Evolutionary conservation across 768 basidiomycete genomes (phyloP).

Genomic region (Boletus pseudo-olivaceus): DNA sequence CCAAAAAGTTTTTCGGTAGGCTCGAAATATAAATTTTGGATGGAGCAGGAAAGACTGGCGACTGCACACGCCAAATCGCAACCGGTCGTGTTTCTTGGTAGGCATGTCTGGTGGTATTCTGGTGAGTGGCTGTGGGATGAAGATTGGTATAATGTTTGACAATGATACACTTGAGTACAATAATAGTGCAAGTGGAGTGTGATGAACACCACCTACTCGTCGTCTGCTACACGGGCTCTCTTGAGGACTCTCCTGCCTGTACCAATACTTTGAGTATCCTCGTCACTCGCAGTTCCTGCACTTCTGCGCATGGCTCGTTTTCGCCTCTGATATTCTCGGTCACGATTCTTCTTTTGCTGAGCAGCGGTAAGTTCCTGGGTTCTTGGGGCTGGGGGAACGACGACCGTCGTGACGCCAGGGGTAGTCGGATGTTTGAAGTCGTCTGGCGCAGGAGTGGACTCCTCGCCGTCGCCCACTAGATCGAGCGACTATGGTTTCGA

Average conservation of each 20-base stretch:
- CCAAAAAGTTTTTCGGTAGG: constrained; percentile 51
- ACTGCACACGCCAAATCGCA: neutral
- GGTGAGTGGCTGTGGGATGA: neutral
- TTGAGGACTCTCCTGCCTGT: constrained; percentile 63
- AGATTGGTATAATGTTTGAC: neutral
- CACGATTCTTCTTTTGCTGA: constrained; percentile 74
- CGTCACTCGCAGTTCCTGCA: constrained; percentile 67
- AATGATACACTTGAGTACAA: constrained; percentile 7
- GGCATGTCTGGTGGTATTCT: neutral
- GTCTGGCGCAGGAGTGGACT: constrained; percentile 58
- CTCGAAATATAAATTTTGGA: constrained; percentile 36
- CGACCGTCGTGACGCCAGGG: constrained; percentile 71
- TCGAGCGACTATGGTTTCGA: constrained; percentile 63
- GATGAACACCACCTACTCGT: constrained; percentile 44
- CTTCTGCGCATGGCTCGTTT: constrained; percentile 67
- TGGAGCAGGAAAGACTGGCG: neutral
- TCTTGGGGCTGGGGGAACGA: constrained; percentile 70
- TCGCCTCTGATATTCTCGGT: constrained; percentile 76
- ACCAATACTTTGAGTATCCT: constrained; percentile 48
- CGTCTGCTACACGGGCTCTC: constrained; percentile 61
- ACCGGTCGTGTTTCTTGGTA: neutral
- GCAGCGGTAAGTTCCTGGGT: constrained; percentile 65
- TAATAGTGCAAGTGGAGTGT: neutral
- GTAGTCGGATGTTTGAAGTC: constrained; percentile 67
- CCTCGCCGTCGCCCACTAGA: constrained; percentile 65